Evolutionary conservation across 306 rosid genomes (phyloP).

Genomic region (Inga laurina): DNA sequence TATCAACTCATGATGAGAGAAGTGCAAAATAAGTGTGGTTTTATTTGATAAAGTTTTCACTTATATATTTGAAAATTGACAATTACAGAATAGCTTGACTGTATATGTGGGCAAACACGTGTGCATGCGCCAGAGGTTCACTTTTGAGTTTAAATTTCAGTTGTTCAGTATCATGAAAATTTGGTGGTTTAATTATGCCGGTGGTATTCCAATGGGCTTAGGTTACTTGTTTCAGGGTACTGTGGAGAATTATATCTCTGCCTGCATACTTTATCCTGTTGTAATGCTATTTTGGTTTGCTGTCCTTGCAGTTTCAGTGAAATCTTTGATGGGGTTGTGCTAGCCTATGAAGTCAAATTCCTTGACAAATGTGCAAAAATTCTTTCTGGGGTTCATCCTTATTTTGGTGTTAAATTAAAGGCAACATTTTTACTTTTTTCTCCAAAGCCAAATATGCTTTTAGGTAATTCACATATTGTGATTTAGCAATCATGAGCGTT

Average conservation of each 20-base stretch:
- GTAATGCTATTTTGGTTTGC: constrained; percentile 3
- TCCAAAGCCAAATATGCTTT: constrained; percentile 81
- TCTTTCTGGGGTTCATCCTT: constrained; percentile 59
- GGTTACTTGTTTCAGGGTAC: neutral
- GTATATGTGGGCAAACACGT: neutral
- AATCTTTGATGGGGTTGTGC: constrained; percentile 69
- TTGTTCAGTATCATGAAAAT: neutral
- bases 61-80: neutral
- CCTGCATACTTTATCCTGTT: neutral
- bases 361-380: constrained; percentile 50
- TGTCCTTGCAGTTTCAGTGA: constrained; percentile 58
- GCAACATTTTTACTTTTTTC: constrained; percentile 69
- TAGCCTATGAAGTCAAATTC: constrained; percentile 66
- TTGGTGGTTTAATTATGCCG: neutral
- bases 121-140: neutral
- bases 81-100: neutral
- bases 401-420: constrained; percentile 57
- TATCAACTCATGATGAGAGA: neutral
- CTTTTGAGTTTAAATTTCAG: neutral
- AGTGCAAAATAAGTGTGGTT: neutral
- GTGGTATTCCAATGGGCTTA: neutral
- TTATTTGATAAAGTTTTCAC: neutral
- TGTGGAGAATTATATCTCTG: neutral
- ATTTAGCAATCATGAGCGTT: neutral
- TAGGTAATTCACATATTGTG: constrained; percentile 53